Evolutionary conservation across 176 grass and related monocot species (phyloP).

Genomic region (Melocanna baccifera): DNA sequence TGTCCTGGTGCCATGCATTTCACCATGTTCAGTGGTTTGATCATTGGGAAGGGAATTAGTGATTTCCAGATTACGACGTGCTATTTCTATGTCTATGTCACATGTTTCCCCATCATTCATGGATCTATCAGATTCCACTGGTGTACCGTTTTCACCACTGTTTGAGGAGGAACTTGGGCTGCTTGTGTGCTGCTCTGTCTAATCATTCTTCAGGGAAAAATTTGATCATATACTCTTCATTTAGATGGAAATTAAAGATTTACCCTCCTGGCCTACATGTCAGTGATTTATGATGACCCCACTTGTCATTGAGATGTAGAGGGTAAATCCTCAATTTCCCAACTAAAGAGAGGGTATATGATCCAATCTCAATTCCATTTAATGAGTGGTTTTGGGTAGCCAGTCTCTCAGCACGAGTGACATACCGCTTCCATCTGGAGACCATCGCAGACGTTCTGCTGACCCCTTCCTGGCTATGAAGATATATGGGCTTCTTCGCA

Average conservation of each 20-base stretch:
- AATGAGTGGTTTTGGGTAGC: too few relatives aligned
- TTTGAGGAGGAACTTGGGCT: slow-evolving; percentile 19
- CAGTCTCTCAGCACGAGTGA: too few relatives aligned
- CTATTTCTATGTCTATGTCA: slow-evolving; percentile 40
- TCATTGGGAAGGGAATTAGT: slow-evolving; percentile 39
- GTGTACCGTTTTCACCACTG: slow-evolving; percentile 33
- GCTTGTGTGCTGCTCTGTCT: slow-evolving; percentile 22
- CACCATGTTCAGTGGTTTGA: slow-evolving; percentile 36
- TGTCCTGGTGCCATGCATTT: slow-evolving; percentile 27
- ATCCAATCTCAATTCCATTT: too few relatives aligned
- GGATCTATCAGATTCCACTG: slow-evolving; percentile 33
- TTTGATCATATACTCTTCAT: too few relatives aligned
- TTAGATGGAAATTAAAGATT: too few relatives aligned
- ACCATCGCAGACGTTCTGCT: slow-evolving; percentile 90
- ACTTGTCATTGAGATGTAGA: too few relatives aligned
- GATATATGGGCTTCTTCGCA: slow-evolving; percentile 69
- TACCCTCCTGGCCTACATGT: too few relatives aligned
- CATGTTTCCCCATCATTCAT: slow-evolving; percentile 16
- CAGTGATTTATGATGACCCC: too few relatives aligned
- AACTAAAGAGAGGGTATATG: too few relatives aligned
- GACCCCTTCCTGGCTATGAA: slow-evolving; percentile 90
- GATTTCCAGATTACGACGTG: slow-evolving; percentile 43
- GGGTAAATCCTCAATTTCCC: too few relatives aligned
- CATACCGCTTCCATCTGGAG: slow-evolving; percentile 69
- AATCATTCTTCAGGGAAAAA: slow-evolving; percentile 46